Percentiles rank a stretch among this genome's conserved stretches.
phyloP scores from a whole-genome alignment of 768 basidiomycete genomes.

The Pulveroboletus ravenelii region DNA sequence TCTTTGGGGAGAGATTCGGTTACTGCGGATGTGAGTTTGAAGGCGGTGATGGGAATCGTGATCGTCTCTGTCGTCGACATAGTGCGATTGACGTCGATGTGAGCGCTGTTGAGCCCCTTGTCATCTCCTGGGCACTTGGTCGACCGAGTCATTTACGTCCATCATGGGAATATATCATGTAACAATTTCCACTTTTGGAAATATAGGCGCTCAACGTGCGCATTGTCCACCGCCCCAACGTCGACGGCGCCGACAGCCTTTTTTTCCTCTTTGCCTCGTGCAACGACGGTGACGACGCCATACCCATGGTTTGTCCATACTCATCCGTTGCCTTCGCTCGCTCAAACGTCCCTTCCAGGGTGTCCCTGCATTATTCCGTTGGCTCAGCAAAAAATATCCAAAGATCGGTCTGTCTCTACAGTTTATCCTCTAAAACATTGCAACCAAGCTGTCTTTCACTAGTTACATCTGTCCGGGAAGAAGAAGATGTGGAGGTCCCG shows the following conservation, averaged over 20 bases:
- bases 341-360: conserved; percentile 50
- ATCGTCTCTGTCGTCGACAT: conserved; percentile 28
- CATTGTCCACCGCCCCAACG: background rate
- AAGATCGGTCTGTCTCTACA: conserved; percentile 70
- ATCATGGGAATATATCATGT: conserved; percentile 20
- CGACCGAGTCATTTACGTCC: conserved; percentile 16
- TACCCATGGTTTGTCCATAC: conserved; percentile 18
- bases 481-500: conserved; percentile 67
- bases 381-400: conserved; percentile 98
- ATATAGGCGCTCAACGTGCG: background rate
- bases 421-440: background rate
- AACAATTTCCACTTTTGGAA: conserved; percentile 12
- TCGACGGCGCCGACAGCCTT: background rate
- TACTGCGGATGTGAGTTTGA: conserved; percentile 15
- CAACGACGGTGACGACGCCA: conserved; percentile 4
- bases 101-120: background rate
- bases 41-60: background rate
- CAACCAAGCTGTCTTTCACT: background rate
- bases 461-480: conserved; percentile 82
- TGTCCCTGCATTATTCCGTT: conserved; percentile 96
- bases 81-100: background rate
- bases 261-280: background rate
- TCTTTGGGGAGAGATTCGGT: background rate
- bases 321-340: background rate
- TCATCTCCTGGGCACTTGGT: too few relatives aligned